Evolutionary conservation across 805 yeast genomes (phyloP), one percentile per base, ranked within the genome.

Genomic region (Naumovozyma castellii): DNA sequence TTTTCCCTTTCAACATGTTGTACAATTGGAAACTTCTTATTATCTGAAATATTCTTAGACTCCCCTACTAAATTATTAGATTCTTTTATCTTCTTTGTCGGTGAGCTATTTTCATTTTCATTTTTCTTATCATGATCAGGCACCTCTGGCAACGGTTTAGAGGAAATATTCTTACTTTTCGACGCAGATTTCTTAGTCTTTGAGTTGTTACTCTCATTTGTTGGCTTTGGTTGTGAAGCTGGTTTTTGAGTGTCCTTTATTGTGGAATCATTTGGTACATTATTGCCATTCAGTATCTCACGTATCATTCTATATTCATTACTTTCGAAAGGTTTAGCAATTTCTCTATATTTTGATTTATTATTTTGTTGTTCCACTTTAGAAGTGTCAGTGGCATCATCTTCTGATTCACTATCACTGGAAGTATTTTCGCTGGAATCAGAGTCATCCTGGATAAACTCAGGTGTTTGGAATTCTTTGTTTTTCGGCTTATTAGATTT

Each of bases 401-500:
- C 27, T 22, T 22, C 10, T 22, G 27, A 22, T 22, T 22, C 10
- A 6, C 10, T n/a, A n/a, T n/a, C n/a, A n/a, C n/a, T 34, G 36
- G 13, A 4, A 9, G 18, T 25, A 9, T 25, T 8, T 25, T 25
- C 4, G 4, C 28, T 32, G 17, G 20, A 15, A 19, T 30, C 33
- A 4, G 35, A 19, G 12, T 31, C 39, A 3, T 18, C 14, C 6
- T 18, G 28, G 3, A 36, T 13, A 16, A 30, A 36, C n/a, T 36
- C 39, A 8, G 34, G 39, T 3, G 35, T 36, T 28, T 28, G 33
- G 12, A 17, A 35, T 3, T 28, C 18, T 5, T 13, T 29, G 13
- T 29, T 14, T 19, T 34, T 34, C 13, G 27, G 32, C 15, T 22
- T 39, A n/a, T n/a, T n/a, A n/a, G n/a, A n/a, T n/a, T n/a, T n/a